A percentile compares a stretch with the other conserved stretches of the same genome.
These are phyloP conservation scores for Senecio squalidus DNA, from an alignment of 140 eudicot genomes.

Conservation along the genomic window DNA sequence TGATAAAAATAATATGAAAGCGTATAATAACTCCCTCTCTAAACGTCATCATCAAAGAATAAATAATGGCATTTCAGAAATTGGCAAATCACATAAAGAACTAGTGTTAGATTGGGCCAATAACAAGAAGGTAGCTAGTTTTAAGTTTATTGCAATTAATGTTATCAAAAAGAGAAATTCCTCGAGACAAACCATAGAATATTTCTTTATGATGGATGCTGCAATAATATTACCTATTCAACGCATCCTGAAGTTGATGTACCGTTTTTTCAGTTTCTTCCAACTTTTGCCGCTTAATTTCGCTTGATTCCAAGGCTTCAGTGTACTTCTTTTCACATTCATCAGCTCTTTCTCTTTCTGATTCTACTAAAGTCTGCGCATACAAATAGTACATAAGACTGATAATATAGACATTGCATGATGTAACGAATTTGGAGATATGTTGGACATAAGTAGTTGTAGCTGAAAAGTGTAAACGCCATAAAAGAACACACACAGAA, in stretches of 20 bases:
- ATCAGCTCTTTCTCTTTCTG: slow-evolving; percentile 76
- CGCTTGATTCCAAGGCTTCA: slow-evolving; percentile 60
- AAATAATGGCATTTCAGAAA: background rate
- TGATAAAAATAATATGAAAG: background rate
- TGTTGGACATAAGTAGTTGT: too few species aligned
- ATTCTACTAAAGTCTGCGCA: slow-evolving; percentile 45
- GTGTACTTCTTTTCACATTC: slow-evolving; percentile 62
- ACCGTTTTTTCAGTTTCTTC: slow-evolving; percentile 88
- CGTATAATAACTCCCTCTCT: background rate
- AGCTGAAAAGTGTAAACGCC: too few species aligned
- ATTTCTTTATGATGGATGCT: background rate
- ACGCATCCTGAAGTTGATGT: slow-evolving; percentile 73
- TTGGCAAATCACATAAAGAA: background rate
- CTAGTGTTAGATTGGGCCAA: too few species aligned
- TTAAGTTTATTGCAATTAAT: too few species aligned
- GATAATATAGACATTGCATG: too few species aligned
- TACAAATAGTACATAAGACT: slow-evolving; percentile 7
- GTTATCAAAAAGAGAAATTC: background rate
- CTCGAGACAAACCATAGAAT: background rate
- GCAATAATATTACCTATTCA: slow-evolving; percentile 59
- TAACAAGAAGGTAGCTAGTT: too few species aligned
- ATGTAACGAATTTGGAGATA: too few species aligned
- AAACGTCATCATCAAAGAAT: slow-evolving; percentile 2
- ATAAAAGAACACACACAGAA: too few species aligned
- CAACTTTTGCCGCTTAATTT: slow-evolving; percentile 59